Evolutionary conservation across 1,284 basidiomycete genomes (phyloP), one percentile per base, ranked within the genome.

Genomic region (Cryptococcus sp.): DNA sequence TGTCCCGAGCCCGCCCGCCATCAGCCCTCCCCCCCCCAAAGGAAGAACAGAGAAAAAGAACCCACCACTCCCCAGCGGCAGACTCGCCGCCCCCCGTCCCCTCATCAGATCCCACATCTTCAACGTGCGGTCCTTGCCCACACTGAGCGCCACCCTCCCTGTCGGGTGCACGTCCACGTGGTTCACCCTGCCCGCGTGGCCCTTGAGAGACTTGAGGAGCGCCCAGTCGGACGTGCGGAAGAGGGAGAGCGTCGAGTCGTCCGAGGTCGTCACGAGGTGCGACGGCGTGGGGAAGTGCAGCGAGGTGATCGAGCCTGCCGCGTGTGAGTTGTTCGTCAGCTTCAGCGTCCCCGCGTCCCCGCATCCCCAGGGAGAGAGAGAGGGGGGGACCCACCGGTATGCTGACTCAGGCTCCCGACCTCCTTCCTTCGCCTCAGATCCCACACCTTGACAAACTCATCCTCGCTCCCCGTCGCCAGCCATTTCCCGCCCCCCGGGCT

Each of bases 41-140:
- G 2, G 33, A 18, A 1, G 16, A 16, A 2, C 15, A 13, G 37
- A 20, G n/a, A n/a, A n/a, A n/a, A n/a, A n/a, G n/a, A n/a, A 71
- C 80, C 52, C 60, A 89, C 90, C 91, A 78, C 87, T 87, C 16
- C 89, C 89, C 4, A 96, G 77, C 69, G 93, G 91, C 37, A 87
- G 88, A 69, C 90, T 93, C 4, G 91, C 91, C 13, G 86, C 85
- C 2, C 90, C 90, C 71, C 88, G 88, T 1, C 93, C 95, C 46
- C 93, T 82, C 89, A 97, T 96, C 46, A 98, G 80, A 79, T 98
- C 95, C 95, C 95, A 98, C 92, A 98, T 95, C 50, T 93, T 84
- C 57, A 98, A 73, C 8, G 89, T 91, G 60, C 84, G 81, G 71
- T 98, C 95, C 67, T 87, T 87, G 12, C 95, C 95, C 0, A 97